A percentile compares a stretch with the other conserved stretches of the same genome.
Conservation (phyloP, 495 filamentous ascomycete genomes). For the Lophium mytilinum region DNA sequence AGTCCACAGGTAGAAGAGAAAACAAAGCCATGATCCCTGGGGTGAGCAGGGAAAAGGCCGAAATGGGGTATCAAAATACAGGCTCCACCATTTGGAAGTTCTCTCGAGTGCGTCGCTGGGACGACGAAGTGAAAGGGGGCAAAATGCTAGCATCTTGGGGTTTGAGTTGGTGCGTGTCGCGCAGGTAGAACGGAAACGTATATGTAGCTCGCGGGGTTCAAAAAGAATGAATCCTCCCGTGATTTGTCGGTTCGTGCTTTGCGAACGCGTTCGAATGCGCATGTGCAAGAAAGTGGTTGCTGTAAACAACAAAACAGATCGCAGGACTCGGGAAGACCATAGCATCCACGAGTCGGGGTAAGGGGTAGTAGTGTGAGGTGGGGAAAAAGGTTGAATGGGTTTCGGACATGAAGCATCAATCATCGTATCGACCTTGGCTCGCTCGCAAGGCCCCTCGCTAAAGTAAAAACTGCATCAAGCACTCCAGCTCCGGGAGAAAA, state of each 20-base stretch:
- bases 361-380: no score
- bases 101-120: neutral
- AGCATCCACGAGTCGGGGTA: no score
- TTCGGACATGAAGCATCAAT: no score
- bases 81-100: neutral
- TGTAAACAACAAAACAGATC: neutral
- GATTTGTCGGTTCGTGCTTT: neutral
- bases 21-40: neutral
- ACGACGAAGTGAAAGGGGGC: neutral
- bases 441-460: neutral
- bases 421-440: neutral
- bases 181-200: neutral
- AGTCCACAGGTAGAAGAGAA: neutral
- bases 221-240: neutral
- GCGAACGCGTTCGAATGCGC: neutral
- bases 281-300: neutral
- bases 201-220: neutral
- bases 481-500: neutral
- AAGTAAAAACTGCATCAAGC: neutral
- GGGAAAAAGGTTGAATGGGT: no score
- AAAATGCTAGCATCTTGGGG: neutral
- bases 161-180: neutral
- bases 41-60: neutral
- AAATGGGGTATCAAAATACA: neutral
- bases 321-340: no score